phyloP scores from a whole-genome alignment of 768 basidiomycete species.

The Tephrocybe sp. region DNA sequence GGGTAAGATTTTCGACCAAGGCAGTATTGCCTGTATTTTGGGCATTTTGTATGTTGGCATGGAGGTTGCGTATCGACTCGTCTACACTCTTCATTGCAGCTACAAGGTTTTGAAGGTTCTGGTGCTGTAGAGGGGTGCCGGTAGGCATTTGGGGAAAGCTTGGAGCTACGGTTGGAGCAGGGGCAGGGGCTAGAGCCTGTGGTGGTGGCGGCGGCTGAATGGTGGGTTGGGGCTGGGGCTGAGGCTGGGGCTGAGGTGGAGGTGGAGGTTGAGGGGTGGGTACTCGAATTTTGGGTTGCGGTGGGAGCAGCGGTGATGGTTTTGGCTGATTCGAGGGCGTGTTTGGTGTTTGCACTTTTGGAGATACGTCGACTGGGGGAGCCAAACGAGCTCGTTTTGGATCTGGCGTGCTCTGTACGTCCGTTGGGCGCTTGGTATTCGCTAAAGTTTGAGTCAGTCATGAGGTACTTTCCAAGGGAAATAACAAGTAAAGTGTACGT shows the following conservation, averaged over 20 bases:
- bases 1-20: conserved; percentile 8
- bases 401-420: conserved; percentile 37
- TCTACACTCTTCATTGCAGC: background rate
- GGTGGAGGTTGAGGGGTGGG: conserved; percentile 19
- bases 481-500: conserved; percentile 6
- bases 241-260: background rate
- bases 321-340: conserved; percentile 23
- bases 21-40: conserved; percentile 7
- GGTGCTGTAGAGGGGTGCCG: background rate
- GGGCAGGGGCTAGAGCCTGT: background rate
- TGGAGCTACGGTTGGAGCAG: conserved; percentile 2
- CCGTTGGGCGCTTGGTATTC: conserved; percentile 41
- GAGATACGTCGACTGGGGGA: conserved; percentile 21
- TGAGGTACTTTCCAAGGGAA: background rate
- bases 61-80: conserved; percentile 8
- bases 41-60: conserved; percentile 7
- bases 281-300: conserved; percentile 16
- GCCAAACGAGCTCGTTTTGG: conserved; percentile 41
- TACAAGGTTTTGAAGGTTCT: background rate
- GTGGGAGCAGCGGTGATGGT: conserved; percentile 19
- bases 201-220: too few relatives aligned
- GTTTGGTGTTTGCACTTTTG: conserved; percentile 20
- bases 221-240: background rate
- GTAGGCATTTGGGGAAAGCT: background rate
- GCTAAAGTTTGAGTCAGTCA: background rate